Evolutionary conservation across 768 basidiomycete species (phyloP).

Genomic region (Amyloporia xantha): DNA sequence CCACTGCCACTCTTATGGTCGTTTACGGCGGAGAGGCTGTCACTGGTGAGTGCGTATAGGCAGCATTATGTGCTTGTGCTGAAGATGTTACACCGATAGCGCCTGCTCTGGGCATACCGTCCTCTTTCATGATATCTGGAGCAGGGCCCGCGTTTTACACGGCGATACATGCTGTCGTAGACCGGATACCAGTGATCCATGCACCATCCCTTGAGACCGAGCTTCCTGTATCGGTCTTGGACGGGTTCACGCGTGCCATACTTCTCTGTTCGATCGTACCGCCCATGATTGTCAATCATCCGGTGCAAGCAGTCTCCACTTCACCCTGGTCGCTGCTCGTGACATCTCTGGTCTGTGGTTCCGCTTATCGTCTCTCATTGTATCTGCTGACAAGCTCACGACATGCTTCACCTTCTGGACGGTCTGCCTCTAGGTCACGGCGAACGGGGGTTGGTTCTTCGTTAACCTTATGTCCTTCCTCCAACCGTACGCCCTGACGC

Average conservation of each 20-base stretch:
- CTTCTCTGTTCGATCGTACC: constrained; percentile 76
- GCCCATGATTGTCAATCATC: constrained; percentile 51
- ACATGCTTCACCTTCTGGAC: too few relatives aligned
- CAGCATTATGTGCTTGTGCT: neutral
- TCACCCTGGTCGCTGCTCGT: constrained; percentile 78
- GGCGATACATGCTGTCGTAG: constrained; percentile 52
- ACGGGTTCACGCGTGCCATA: constrained; percentile 73
- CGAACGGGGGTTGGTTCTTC: constrained; percentile 80
- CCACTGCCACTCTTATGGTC: constrained; percentile 52
- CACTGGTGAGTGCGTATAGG: constrained; percentile 44
- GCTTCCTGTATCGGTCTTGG: constrained; percentile 65
- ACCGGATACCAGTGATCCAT: constrained; percentile 52
- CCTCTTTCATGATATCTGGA: constrained; percentile 79
- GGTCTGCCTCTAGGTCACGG: constrained; percentile 40
- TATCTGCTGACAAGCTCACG: neutral
- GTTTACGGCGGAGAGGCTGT: constrained; percentile 79
- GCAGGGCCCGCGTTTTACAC: constrained; percentile 58
- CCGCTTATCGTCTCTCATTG: neutral
- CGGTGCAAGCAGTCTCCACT: constrained; percentile 41
- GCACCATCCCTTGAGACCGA: constrained; percentile 49
- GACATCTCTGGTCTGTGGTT: constrained; percentile 56
- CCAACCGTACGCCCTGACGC: constrained; percentile 57
- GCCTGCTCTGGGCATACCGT: constrained; percentile 52
- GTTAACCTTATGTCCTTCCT: constrained; percentile 70
- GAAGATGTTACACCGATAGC: constrained; percentile 29